Conservation (phyloP, 768 basidiomycete species). For the Inosperma sp. region DNA sequence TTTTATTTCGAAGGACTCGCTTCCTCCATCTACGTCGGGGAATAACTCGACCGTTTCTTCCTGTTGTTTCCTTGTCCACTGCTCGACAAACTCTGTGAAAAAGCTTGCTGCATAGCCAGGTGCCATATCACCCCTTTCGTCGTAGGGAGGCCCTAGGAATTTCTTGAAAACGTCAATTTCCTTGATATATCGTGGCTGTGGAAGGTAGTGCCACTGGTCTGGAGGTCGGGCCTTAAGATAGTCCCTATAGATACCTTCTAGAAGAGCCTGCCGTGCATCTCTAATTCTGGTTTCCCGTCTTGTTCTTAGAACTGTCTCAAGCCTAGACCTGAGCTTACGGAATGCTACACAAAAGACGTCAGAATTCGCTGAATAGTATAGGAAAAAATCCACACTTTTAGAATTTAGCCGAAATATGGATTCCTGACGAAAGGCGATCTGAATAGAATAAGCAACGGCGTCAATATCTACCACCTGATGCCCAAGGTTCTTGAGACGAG, state of each 20-base stretch:
- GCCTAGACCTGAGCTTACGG: constrained; percentile 14
- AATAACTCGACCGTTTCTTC: constrained; percentile 12
- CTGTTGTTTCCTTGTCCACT: constrained; percentile 15
- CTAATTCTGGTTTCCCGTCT: constrained; percentile 9
- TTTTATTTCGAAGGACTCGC: constrained; percentile 10
- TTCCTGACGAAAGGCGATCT: constrained; percentile 12
- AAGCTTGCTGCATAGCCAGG: constrained; percentile 12
- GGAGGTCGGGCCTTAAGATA: constrained; percentile 17
- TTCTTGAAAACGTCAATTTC: constrained; percentile 13
- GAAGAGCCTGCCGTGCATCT: constrained; percentile 15
- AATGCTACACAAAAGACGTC: constrained; percentile 13
- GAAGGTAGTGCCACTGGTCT: constrained; percentile 18
- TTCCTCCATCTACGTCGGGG: constrained; percentile 1
- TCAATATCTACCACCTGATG: constrained; percentile 17
- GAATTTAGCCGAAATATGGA: constrained; percentile 11
- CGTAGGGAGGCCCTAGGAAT: constrained; percentile 16
- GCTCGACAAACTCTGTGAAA: constrained; percentile 15
- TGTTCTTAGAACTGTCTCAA: constrained; percentile 16
- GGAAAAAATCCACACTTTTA: constrained; percentile 8
- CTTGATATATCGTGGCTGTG: constrained; percentile 9
- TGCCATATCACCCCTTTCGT: constrained; percentile 14
- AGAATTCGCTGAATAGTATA: background rate
- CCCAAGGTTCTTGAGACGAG: constrained; percentile 16
- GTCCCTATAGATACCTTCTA: constrained; percentile 16
- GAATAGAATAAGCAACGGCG: constrained; percentile 12